Percentiles rank a stretch among this genome's conserved stretches.
Evolutionary conservation across 768 basidiomycete genomes (phyloP).

Genomic region (Terana coerulea): DNA sequence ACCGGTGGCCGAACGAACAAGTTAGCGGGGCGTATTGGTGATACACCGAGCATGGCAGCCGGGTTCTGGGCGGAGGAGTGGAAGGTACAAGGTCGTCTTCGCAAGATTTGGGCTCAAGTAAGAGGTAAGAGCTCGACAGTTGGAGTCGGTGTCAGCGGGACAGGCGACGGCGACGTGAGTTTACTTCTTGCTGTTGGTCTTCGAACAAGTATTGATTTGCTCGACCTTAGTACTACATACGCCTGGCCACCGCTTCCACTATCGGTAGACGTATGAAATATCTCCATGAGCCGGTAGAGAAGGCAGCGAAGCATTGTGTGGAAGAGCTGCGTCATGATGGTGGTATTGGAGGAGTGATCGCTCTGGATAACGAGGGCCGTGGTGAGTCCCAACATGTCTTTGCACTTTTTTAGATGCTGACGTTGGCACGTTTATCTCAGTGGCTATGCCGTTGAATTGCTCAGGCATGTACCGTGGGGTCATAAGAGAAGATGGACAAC

Average conservation of each 20-base stretch:
- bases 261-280: conserved; percentile 66
- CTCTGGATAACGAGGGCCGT: conserved; percentile 65
- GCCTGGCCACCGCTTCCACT: conserved; percentile 60
- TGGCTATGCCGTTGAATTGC: conserved; percentile 72
- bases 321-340: conserved; percentile 54
- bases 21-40: conserved; percentile 77
- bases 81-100: conserved; percentile 33
- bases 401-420: neutral
- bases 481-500: conserved; percentile 61
- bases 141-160: conserved; percentile 77
- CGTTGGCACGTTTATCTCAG: conserved; percentile 39
- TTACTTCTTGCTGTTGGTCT: neutral
- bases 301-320: conserved; percentile 54
- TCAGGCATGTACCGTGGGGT: conserved; percentile 82
- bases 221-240: conserved; percentile 65
- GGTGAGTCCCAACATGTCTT: conserved; percentile 35
- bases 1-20: conserved; percentile 86
- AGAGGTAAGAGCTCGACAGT: conserved; percentile 28
- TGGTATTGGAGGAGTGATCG: conserved; percentile 74
- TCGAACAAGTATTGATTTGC: neutral
- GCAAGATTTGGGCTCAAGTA: conserved; percentile 38
- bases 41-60: conserved; percentile 73
- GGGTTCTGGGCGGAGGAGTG: conserved; percentile 89
- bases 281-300: conserved; percentile 48
- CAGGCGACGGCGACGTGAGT: conserved; percentile 80